These are phyloP conservation scores for Earliella scabrosa DNA, from an alignment of 1,284 basidiomycete species.

Conservation along the genomic window DNA sequence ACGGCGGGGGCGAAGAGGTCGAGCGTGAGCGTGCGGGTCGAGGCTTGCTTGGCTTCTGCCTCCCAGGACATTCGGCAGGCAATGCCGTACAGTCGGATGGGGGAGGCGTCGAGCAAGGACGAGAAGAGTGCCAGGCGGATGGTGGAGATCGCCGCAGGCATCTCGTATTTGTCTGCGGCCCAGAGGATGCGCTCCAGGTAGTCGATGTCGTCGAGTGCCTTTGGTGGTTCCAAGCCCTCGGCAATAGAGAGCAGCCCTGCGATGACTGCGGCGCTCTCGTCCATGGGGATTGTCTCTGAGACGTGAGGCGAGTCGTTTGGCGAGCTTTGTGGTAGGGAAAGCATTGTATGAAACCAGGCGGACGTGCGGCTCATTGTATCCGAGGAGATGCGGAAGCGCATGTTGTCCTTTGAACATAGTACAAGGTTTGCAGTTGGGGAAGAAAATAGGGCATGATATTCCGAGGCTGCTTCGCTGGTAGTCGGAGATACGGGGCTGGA, in stretches of 20 bases:
- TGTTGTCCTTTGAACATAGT: conserved; percentile 41
- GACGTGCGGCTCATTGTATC: conserved; percentile 58
- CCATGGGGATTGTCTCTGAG: conserved; percentile 3
- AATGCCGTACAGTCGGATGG: conserved; percentile 54
- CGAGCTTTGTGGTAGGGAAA: conserved; percentile 46
- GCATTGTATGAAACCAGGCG: conserved; percentile 58
- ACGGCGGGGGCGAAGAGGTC: conserved; percentile 47
- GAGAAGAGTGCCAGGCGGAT: conserved; percentile 50
- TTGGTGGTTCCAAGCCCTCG: conserved; percentile 53
- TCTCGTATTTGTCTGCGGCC: conserved; percentile 69
- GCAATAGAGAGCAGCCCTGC: conserved; percentile 58
- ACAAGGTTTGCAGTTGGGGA: conserved; percentile 50
- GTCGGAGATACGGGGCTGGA: no score
- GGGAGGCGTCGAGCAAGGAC: conserved; percentile 47
- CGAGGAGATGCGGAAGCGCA: conserved; percentile 56
- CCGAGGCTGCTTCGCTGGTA: neutral
- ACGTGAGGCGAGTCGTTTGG: neutral
- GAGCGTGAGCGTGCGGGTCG: conserved; percentile 42
- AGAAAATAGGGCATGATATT: conserved; percentile 46
- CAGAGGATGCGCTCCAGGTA: conserved; percentile 53
- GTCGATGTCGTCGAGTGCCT: conserved; percentile 47
- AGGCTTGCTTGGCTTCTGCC: conserved; percentile 52
- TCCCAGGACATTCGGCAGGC: conserved; percentile 60
- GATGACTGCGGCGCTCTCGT: conserved; percentile 37
- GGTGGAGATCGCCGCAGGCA: no score